Evolutionary conservation across 1,139 yeast species (phyloP).

Genomic region (Candida anutae): DNA sequence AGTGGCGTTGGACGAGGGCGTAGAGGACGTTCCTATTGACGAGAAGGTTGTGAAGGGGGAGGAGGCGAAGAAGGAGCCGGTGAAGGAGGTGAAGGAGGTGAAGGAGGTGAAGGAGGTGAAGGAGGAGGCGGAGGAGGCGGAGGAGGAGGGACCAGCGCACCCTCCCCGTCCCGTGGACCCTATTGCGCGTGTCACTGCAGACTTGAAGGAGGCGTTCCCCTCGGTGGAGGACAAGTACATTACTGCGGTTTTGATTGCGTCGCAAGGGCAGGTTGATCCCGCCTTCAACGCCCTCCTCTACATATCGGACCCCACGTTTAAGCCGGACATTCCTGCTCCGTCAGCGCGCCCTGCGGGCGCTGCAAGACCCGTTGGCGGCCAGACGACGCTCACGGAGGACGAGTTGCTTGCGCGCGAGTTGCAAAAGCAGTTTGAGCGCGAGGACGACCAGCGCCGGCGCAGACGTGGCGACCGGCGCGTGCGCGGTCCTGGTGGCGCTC

Average conservation of each 20-base stretch:
- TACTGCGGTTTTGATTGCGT: constrained; percentile 78
- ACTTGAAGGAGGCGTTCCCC: constrained; percentile 79
- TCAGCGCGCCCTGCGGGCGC: too few relatives aligned
- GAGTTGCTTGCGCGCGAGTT: constrained; percentile 76
- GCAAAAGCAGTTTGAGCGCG: constrained; percentile 60
- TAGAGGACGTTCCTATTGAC: not conserved
- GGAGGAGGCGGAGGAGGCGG: constrained; percentile 1
- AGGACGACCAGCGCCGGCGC: constrained; percentile 22
- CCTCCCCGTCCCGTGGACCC: constrained; percentile 69
- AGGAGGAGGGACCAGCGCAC: constrained; percentile 41
- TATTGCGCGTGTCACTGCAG: constrained; percentile 40
- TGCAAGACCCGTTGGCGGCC: constrained; percentile 8
- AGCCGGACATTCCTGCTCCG: constrained; percentile 49
- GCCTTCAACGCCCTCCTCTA: constrained; percentile 85
- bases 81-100: too few relatives aligned
- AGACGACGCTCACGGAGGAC: constrained; percentile 51
- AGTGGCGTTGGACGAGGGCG: not conserved
- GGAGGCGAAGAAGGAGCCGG: not conserved
- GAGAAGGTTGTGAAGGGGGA: constrained; percentile 1
- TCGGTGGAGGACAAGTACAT: constrained; percentile 58
- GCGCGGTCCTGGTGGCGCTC: constrained; percentile 10
- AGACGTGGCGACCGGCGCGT: constrained; percentile 18
- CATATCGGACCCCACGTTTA: constrained; percentile 68
- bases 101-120: too few relatives aligned
- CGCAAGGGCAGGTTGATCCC: constrained; percentile 70